phyloP scores from a whole-genome alignment of 208 protist genomes.

The Porcisia hertigi region DNA sequence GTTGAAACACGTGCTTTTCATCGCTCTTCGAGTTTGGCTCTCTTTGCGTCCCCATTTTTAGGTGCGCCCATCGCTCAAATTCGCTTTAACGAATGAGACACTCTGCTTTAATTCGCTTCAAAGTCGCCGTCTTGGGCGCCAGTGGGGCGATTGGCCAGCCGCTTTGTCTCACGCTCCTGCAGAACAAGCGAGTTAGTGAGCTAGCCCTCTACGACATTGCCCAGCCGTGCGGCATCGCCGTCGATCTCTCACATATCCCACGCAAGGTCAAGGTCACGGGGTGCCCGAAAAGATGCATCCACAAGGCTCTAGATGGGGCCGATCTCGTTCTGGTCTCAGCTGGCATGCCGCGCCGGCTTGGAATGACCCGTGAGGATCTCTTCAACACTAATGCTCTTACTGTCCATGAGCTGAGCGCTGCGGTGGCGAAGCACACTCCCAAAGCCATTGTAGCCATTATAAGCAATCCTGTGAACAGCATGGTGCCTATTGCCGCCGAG shows the following conservation, averaged over 20 bases:
- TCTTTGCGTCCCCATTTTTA: neutral
- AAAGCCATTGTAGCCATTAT: slow-evolving; percentile 87
- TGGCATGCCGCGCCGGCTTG: slow-evolving; percentile 95
- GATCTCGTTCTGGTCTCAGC: slow-evolving; percentile 94
- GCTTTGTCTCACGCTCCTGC: slow-evolving; percentile 93
- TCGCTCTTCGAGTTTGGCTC: neutral
- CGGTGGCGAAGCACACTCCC: slow-evolving; percentile 78
- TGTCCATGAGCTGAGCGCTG: slow-evolving; percentile 76
- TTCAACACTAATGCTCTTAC: slow-evolving; percentile 94
- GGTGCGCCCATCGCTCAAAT: neutral
- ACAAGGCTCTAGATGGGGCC: slow-evolving; percentile 73
- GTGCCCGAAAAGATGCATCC: slow-evolving; percentile 54
- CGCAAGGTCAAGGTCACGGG: slow-evolving; percentile 79
- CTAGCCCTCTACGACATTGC: slow-evolving; percentile 88
- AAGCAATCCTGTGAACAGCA: slow-evolving; percentile 95
- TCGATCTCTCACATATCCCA: slow-evolving; percentile 89
- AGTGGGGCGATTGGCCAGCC: slow-evolving; percentile 96
- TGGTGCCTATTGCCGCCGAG: slow-evolving; percentile 90
- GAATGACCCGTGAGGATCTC: slow-evolving; percentile 95
- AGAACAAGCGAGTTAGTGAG: slow-evolving; percentile 64
- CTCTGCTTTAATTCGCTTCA: slow-evolving; percentile 3
- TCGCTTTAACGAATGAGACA: neutral
- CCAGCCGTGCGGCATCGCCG: slow-evolving; percentile 75
- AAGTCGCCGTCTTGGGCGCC: slow-evolving; percentile 93
- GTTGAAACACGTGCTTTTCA: neutral